These are phyloP conservation scores for Chrysochromulina parva DNA, from an alignment of 78 protist species.

Conservation along the genomic window DNA sequence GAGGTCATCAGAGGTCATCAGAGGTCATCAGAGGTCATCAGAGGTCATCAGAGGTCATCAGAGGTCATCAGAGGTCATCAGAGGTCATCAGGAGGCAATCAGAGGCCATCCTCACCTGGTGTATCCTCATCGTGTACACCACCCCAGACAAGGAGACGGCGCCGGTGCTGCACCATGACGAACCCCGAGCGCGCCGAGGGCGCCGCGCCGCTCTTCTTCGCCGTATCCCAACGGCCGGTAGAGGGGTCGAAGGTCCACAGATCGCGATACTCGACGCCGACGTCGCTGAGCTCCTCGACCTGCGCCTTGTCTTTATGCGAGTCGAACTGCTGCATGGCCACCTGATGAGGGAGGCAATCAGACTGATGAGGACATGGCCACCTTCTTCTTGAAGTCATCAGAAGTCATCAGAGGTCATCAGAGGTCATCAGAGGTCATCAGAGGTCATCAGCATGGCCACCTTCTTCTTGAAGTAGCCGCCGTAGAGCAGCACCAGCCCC, in stretches of 20 bases:
- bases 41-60: no score
- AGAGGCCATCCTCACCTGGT: no score
- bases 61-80: no score
- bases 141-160: background rate
- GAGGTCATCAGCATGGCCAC: constrained; percentile 18
- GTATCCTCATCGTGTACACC: constrained; percentile 23
- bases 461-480: constrained; percentile 25
- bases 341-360: no score
- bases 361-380: no score
- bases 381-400: background rate
- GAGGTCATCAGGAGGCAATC: no score
- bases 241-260: background rate
- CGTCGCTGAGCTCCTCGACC: background rate
- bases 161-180: background rate
- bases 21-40: no score
- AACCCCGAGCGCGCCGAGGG: constrained; percentile 19
- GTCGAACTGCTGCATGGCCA: constrained; percentile 12
- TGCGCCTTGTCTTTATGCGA: background rate
- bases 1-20: no score
- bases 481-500: background rate
- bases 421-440: no score
- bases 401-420: no score
- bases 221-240: background rate
- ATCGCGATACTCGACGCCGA: background rate
- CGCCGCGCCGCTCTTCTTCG: background rate